These are phyloP conservation scores for Tremella mesenterica DNA, from an alignment of 768 basidiomycete species.

Conservation along the genomic window DNA sequence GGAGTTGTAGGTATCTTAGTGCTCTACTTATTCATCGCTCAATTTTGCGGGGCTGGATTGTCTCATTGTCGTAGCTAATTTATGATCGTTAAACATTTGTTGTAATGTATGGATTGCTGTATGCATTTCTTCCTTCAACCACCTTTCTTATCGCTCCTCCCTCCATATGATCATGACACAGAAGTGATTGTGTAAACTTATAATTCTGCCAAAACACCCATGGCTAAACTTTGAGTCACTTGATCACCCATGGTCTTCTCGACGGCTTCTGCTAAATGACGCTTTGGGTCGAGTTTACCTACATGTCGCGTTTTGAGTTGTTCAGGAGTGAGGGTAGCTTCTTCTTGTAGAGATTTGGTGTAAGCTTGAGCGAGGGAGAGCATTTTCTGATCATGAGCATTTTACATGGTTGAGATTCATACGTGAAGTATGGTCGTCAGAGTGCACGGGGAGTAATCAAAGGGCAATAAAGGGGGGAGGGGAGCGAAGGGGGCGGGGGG, in stretches of 20 bases:
- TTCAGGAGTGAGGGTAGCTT: conserved; percentile 84
- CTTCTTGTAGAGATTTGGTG: conserved; percentile 96
- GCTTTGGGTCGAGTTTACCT: conserved; percentile 95
- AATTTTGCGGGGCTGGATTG: conserved; percentile 78
- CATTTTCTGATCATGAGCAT: conserved; percentile 62
- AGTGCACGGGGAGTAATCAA: not conserved
- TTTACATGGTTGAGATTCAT: not conserved
- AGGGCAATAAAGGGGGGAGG: not conserved
- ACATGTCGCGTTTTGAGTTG: conserved; percentile 96
- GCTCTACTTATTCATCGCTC: conserved; percentile 72
- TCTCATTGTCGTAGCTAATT: conserved; percentile 51
- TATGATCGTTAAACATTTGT: not conserved
- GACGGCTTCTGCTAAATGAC: conserved; percentile 93
- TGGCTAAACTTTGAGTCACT: conserved; percentile 88
- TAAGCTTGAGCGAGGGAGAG: conserved; percentile 83
- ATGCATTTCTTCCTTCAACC: conserved; percentile 6
- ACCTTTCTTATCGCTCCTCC: too few relatives aligned
- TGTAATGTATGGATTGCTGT: not conserved
- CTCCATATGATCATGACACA: too few relatives aligned
- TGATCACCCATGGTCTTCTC: conserved; percentile 98
- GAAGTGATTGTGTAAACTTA: conserved; percentile 43
- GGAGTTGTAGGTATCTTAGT: conserved; percentile 55
- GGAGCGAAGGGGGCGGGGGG: not conserved
- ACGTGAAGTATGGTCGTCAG: not conserved
- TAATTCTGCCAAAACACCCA: conserved; percentile 87